phyloP scores from a whole-genome alignment of 495 filamentous ascomycete species.

The Daldinia childiae region DNA sequence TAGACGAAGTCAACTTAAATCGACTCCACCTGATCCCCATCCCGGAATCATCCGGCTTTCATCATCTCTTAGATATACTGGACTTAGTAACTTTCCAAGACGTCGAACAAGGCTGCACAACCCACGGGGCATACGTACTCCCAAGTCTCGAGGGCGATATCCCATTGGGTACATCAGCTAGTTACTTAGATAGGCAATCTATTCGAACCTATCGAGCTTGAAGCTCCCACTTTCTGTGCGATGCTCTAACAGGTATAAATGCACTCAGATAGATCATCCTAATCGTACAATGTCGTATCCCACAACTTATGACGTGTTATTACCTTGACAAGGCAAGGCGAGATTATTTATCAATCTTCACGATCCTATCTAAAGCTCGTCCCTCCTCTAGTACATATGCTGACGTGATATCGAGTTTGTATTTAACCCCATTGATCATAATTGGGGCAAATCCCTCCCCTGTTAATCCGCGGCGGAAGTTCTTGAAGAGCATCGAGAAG shows the following conservation, averaged over 20 bases:
- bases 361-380: conserved; percentile 59
- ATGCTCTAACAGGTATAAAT: not conserved
- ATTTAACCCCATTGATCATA: conserved; percentile 47
- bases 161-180: not conserved
- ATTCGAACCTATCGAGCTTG: not conserved
- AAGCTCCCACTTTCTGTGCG: not conserved
- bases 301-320: not conserved
- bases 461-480: conserved; percentile 52
- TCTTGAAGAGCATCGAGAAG: conserved; percentile 43
- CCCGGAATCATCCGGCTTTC: conserved; percentile 2
- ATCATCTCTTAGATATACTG: no score
- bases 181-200: not conserved
- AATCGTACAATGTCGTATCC: not conserved
- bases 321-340: not conserved
- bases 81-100: not conserved
- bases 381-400: conserved; percentile 63
- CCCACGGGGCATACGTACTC: not conserved
- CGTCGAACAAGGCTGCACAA: not conserved
- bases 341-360: conserved; percentile 41
- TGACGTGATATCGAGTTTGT: conserved; percentile 60
- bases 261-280: not conserved
- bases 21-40: conserved; percentile 12
- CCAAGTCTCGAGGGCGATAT: not conserved
- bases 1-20: conserved; percentile 9
- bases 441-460: conserved; percentile 60